Conservation (phyloP, 352 stramenopile genomes). For the Phytophthora pseudosyringae region DNA sequence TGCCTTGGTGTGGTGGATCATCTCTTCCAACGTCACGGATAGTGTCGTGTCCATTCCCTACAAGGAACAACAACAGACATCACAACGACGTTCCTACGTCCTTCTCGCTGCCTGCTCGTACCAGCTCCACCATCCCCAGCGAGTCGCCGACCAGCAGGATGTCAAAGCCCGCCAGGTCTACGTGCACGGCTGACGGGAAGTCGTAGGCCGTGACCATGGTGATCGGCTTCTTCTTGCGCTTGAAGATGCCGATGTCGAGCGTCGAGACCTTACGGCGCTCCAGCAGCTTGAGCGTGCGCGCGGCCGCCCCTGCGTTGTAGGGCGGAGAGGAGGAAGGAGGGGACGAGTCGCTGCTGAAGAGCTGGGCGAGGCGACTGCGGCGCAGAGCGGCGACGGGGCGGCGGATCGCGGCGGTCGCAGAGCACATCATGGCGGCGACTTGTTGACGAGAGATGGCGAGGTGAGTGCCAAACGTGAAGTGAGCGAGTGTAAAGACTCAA, state of each 20-base stretch:
- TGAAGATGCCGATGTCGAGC: conserved; percentile 86
- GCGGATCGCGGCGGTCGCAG: not conserved
- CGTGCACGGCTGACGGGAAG: conserved; percentile 96
- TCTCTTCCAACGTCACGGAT: conserved; percentile 97
- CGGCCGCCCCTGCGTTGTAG: conserved; percentile 60
- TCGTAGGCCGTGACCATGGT: conserved; percentile 99
- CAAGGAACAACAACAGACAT: conserved; percentile 9
- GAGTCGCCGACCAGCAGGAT: conserved; percentile 98
- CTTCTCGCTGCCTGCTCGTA: conserved; percentile 47
- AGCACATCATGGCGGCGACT: not conserved
- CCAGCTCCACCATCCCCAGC: conserved; percentile 98
- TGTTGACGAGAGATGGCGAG: not conserved
- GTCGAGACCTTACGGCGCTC: conserved; percentile 88
- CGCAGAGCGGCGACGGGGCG: conserved; percentile 3
- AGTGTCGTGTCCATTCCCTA: conserved; percentile 90
- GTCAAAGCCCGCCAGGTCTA: conserved; percentile 98
- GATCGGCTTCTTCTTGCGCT: conserved; percentile 96
- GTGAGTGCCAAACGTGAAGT: not conserved
- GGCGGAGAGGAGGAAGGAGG: conserved; percentile 14
- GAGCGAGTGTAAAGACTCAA: not conserved
- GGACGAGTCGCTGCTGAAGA: conserved; percentile 21
- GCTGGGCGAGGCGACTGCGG: not conserved
- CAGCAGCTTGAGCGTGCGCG: conserved; percentile 83
- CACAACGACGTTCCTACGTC: not conserved
- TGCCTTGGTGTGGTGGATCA: conserved; percentile 97